Evolutionary conservation across 192 early-diverging fungal species (phyloP).

Genomic region (Coemansia interrupta): DNA sequence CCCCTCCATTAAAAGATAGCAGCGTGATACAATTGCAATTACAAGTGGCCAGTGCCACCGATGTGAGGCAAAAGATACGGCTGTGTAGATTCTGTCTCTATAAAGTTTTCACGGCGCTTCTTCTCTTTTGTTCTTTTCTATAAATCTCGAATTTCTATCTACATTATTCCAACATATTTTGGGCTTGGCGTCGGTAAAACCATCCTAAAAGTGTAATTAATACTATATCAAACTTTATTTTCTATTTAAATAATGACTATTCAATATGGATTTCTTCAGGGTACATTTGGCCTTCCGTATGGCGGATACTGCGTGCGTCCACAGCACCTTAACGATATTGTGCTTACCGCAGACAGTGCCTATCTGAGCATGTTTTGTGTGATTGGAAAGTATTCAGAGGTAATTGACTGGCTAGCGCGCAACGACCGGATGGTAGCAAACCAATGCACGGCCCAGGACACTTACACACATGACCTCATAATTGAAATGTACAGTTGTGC

Average conservation of each 20-base stretch:
- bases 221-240: neutral
- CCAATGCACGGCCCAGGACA: constrained; percentile 20
- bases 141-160: neutral
- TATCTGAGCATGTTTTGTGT: constrained; percentile 41
- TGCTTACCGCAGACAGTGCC: constrained; percentile 25
- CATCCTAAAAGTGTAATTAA: neutral
- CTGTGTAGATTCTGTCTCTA: too few species aligned
- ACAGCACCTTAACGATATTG: constrained; percentile 11
- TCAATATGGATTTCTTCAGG: constrained; percentile 44
- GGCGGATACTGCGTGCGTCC: constrained; percentile 47
- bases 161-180: neutral
- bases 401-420: constrained; percentile 26
- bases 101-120: neutral
- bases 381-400: constrained; percentile 26
- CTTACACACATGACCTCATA: constrained; percentile 40
- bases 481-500: constrained; percentile 36
- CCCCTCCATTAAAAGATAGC: too few species aligned
- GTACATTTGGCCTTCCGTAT: constrained; percentile 50
- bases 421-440: constrained; percentile 16
- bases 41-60: too few species aligned
- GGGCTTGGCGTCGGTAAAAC: too few species aligned
- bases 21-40: too few species aligned
- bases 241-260: constrained; percentile 7
- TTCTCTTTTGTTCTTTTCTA: neutral
- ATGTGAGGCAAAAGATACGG: too few species aligned